Evolutionary conservation across 2,329 filamentous ascomycete species (phyloP).

Genomic region (Microsporum canis): DNA sequence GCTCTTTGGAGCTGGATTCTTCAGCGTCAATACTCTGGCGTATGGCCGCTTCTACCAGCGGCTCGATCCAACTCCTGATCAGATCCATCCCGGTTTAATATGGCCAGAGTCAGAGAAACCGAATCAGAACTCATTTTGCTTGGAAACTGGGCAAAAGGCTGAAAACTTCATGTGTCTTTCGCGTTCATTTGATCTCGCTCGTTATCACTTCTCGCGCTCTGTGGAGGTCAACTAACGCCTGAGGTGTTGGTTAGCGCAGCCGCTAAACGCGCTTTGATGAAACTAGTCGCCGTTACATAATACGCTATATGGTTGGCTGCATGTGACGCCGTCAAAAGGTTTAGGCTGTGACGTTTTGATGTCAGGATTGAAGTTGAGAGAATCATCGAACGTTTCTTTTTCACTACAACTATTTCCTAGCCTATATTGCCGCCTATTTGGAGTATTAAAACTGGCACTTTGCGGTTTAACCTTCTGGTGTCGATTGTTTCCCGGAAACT

Average conservation of each 20-base stretch:
- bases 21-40: not conserved
- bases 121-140: not conserved
- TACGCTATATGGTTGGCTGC: not conserved
- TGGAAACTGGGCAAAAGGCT: not conserved
- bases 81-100: conserved; percentile 2
- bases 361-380: not conserved
- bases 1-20: not conserved
- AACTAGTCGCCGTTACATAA: not conserved
- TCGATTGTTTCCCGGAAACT: not conserved
- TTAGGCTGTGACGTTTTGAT: conserved; percentile 2
- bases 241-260: not conserved
- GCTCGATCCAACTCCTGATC: conserved; percentile 1
- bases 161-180: not conserved
- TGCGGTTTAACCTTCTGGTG: not conserved
- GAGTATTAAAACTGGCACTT: not conserved
- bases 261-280: not conserved
- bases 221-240: not conserved
- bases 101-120: not conserved
- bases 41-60: not conserved
- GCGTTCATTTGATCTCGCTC: not conserved
- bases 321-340: not conserved
- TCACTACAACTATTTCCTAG: not conserved
- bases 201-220: not conserved
- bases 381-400: not conserved
- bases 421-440: not conserved